Evolutionary conservation across 2,329 filamentous ascomycete species (phyloP).

Genomic region (Dichotomopilus funicola): DNA sequence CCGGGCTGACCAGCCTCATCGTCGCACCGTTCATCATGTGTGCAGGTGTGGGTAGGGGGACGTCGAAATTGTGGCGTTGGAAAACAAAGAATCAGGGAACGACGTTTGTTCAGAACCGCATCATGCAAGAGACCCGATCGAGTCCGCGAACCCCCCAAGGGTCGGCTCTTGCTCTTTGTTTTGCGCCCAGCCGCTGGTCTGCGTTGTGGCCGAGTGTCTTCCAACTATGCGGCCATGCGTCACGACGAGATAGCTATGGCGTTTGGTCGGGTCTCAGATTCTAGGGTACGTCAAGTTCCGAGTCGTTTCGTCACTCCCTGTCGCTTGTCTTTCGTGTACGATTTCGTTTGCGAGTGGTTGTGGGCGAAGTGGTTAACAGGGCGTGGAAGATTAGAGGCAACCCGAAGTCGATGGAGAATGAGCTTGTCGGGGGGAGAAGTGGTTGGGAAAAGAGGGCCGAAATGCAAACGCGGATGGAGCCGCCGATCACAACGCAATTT

Average conservation of each 20-base stretch:
- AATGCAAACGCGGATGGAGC: too few species aligned
- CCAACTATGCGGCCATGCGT: constrained; percentile 6
- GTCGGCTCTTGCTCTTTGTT: not conserved
- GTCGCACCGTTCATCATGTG: constrained; percentile 23
- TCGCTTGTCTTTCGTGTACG: too few species aligned
- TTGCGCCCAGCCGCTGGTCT: not conserved
- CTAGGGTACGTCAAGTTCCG: too few species aligned
- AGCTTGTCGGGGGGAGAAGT: too few species aligned
- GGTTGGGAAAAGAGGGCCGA: too few species aligned
- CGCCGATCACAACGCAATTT: not conserved
- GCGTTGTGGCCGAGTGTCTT: not conserved
- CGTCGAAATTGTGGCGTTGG: not conserved
- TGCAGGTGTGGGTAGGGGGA: not conserved
- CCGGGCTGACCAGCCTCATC: constrained; percentile 18
- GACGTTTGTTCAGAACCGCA: constrained; percentile 2
- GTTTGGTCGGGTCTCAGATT: not conserved
- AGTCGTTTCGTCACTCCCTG: too few species aligned
- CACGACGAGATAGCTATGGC: not conserved
- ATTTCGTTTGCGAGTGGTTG: too few species aligned
- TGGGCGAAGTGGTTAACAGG: too few species aligned
- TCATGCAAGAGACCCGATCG: constrained; percentile 5
- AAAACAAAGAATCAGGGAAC: not conserved
- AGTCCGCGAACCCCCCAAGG: not conserved
- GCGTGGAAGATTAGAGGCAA: too few species aligned
- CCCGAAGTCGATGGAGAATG: too few species aligned